phyloP scores from a whole-genome alignment of 108 stramenopile genomes.

The Cyclotella distinguenda region DNA sequence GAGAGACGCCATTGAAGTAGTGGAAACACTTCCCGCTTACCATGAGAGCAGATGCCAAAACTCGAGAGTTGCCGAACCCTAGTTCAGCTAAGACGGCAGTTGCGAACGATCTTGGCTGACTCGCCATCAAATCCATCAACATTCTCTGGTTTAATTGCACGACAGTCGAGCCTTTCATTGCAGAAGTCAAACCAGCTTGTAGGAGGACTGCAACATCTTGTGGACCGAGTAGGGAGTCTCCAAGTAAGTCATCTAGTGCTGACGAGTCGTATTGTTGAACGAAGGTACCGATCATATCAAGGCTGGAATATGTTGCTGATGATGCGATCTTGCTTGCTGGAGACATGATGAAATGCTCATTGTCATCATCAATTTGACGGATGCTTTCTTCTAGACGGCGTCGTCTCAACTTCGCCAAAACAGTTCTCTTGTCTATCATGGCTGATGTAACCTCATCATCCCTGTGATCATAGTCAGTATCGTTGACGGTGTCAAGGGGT shows the following conservation, averaged over 20 bases:
- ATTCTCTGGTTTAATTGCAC: conserved; percentile 91
- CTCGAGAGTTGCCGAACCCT: conserved; percentile 74
- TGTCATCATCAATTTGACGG: conserved; percentile 45
- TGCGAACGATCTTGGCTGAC: conserved; percentile 81
- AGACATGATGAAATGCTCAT: conserved; percentile 51
- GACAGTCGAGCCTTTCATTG: conserved; percentile 86
- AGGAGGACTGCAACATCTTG: conserved; percentile 87
- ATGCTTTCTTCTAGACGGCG: conserved; percentile 44
- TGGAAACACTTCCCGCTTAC: neutral
- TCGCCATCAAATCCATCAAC: conserved; percentile 86
- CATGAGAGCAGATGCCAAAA: conserved; percentile 64
- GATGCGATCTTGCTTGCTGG: conserved; percentile 78
- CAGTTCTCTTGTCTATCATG: conserved; percentile 29
- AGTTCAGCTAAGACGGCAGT: conserved; percentile 87
- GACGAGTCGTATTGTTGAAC: conserved; percentile 6
- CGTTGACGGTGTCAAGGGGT: neutral
- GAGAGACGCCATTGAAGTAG: neutral
- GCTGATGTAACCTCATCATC: neutral
- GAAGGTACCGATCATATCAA: neutral
- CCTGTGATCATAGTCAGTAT: neutral
- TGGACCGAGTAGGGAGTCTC: conserved; percentile 89
- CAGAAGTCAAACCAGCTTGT: conserved; percentile 84
- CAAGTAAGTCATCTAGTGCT: conserved; percentile 59
- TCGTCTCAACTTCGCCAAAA: conserved; percentile 19
- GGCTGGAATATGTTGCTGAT: conserved; percentile 31